Conservation (phyloP, 352 stramenopile species). For the Globisporangium solare region DNA sequence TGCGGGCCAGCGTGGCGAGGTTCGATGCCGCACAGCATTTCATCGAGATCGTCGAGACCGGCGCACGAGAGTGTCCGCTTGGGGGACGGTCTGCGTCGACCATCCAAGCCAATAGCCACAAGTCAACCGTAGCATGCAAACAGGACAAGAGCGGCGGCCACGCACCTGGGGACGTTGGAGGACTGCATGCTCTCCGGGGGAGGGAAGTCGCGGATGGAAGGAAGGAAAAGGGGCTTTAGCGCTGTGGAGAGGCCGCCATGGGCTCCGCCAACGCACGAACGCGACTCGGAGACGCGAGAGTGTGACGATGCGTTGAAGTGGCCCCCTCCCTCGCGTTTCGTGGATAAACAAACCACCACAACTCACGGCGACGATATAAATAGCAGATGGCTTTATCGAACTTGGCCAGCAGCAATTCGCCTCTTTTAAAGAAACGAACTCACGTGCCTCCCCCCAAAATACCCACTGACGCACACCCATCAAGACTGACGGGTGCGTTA, state of each 20-base stretch:
- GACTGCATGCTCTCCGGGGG: conserved; percentile 22
- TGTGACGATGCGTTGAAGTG: not conserved
- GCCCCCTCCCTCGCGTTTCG: conserved; percentile 16
- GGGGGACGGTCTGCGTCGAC: conserved; percentile 34
- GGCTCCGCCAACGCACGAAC: not conserved
- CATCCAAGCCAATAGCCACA: too few species aligned
- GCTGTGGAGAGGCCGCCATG: too few species aligned
- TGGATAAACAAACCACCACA: conserved; percentile 18
- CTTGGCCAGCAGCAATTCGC: not conserved
- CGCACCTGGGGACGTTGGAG: conserved; percentile 27
- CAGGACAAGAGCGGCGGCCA: not conserved
- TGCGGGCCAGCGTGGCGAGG: not conserved
- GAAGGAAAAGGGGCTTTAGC: too few species aligned
- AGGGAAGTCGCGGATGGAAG: too few species aligned
- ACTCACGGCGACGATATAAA: conserved; percentile 24
- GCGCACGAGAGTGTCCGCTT: conserved; percentile 60
- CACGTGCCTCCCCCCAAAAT: too few species aligned
- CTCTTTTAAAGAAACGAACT: too few species aligned
- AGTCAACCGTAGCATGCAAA: not conserved
- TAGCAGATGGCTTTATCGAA: conserved; percentile 17
- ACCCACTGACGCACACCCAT: too few species aligned
- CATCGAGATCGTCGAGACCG: conserved; percentile 46
- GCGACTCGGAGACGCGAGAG: conserved; percentile 19
- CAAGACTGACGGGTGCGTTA: too few species aligned
- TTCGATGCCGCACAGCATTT: conserved; percentile 27